phyloP scores from a whole-genome alignment of 352 stramenopile genomes.

The Lagenidium sp. region DNA sequence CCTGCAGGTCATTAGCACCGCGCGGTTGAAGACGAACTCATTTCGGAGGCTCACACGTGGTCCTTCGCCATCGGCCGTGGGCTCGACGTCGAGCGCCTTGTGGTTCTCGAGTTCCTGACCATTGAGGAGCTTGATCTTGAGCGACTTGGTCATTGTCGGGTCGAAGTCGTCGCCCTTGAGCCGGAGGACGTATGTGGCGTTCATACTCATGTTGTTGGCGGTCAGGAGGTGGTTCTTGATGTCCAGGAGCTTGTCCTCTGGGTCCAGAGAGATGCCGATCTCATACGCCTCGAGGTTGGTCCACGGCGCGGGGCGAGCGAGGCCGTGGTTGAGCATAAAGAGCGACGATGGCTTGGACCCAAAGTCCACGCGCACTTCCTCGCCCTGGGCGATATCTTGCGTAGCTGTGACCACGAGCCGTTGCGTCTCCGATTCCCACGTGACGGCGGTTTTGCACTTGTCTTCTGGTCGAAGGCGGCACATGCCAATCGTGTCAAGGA shows the following conservation, averaged over 20 bases:
- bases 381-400: conserved; percentile 10
- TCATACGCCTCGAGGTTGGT: conserved; percentile 12
- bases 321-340: conserved; percentile 21
- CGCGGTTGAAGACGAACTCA: conserved; percentile 17
- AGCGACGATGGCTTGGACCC: conserved; percentile 10
- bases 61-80: no score
- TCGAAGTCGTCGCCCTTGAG: conserved; percentile 11
- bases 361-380: conserved; percentile 13
- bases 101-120: conserved; percentile 13
- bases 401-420: conserved; percentile 14
- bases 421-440: conserved; percentile 6
- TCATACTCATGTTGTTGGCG: conserved; percentile 12
- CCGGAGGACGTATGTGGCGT: conserved; percentile 16
- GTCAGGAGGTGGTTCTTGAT: conserved; percentile 16
- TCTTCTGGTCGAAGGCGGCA: conserved; percentile 15
- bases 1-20: conserved; percentile 11
- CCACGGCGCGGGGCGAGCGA: conserved; percentile 7
- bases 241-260: conserved; percentile 14
- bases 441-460: conserved; percentile 6
- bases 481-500: conserved; percentile 16
- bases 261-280: conserved; percentile 19
- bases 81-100: not conserved
- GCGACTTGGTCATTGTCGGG: conserved; percentile 5
- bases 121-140: conserved; percentile 19
- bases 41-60: conserved; percentile 21